Percentiles rank a stretch among this genome's conserved stretches.
phyloP scores from a whole-genome alignment of 805 yeast species.

The Lachancea mirantina region DNA sequence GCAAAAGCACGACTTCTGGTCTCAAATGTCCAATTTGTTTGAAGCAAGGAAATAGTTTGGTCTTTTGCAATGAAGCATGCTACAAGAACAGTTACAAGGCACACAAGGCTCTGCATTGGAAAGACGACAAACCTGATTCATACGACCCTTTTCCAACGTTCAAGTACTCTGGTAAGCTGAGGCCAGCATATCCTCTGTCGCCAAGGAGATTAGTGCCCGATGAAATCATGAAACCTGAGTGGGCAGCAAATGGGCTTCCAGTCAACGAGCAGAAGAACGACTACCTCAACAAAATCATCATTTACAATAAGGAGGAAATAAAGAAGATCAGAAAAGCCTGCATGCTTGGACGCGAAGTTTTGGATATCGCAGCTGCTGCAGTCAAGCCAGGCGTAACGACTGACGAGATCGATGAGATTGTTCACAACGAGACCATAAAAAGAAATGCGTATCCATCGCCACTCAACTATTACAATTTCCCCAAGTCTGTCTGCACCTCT shows the following conservation, averaged over 20 bases:
- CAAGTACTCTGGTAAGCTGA: conserved; percentile 63
- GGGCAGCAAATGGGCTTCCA: conserved; percentile 77
- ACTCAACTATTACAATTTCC: conserved; percentile 86
- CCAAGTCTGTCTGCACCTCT: conserved; percentile 87
- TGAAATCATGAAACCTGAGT: conserved; percentile 69
- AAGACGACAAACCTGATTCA: conserved; percentile 47
- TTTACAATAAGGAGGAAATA: conserved; percentile 60
- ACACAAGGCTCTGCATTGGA: conserved; percentile 71
- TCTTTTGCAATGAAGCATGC: conserved; percentile 80
- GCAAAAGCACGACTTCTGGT: conserved; percentile 64
- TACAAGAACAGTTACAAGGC: conserved; percentile 63
- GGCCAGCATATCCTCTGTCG: conserved; percentile 76
- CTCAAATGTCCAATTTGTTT: conserved; percentile 90
- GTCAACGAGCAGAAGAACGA: conserved; percentile 66
- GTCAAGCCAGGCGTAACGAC: conserved; percentile 87
- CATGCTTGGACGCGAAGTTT: conserved; percentile 73
- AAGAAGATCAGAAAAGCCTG: conserved; percentile 71
- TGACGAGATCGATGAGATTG: conserved; percentile 80
- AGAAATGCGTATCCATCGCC: conserved; percentile 94
- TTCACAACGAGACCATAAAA: conserved; percentile 82
- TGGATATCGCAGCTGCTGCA: conserved; percentile 81
- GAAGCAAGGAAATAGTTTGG: conserved; percentile 53
- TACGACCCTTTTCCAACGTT: conserved; percentile 86
- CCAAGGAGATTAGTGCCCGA: conserved; percentile 68
- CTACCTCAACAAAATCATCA: conserved; percentile 56